phyloP scores from a whole-genome alignment of 2,329 filamentous ascomycete genomes.

The Sporothrix sp. region DNA sequence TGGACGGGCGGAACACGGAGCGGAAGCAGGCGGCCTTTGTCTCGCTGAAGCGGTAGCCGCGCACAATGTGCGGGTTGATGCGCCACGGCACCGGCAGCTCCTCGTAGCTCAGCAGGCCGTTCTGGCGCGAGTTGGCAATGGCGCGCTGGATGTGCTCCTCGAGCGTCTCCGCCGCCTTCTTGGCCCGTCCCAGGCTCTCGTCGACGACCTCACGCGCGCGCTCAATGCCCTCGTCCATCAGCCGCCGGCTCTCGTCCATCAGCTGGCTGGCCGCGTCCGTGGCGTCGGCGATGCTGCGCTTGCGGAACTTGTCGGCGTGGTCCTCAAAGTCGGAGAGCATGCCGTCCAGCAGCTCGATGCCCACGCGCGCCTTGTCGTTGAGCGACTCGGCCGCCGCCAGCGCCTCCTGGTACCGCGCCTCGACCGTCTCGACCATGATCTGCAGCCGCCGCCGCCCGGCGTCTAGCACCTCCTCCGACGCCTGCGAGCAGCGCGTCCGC shows the following conservation, averaged over 20 bases:
- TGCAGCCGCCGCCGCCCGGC: conserved; percentile 74
- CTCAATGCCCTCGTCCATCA: conserved; percentile 69
- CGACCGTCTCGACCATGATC: conserved; percentile 86
- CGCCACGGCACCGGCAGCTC: conserved; percentile 88
- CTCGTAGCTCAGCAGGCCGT: conserved; percentile 78
- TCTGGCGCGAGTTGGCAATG: conserved; percentile 62
- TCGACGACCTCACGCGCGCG: conserved; percentile 68
- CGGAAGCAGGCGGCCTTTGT: conserved; percentile 81
- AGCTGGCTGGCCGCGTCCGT: conserved; percentile 60
- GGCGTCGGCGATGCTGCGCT: conserved; percentile 59
- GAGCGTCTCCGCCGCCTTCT: conserved; percentile 68
- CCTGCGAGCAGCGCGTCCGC: conserved; percentile 76
- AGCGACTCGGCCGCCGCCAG: conserved; percentile 75
- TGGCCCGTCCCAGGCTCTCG: conserved; percentile 73
- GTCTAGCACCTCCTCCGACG: conserved; percentile 82
- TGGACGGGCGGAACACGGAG: conserved; percentile 76
- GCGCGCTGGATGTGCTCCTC: conserved; percentile 79
- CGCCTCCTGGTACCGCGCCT: conserved; percentile 77
- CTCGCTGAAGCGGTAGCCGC: conserved; percentile 88
- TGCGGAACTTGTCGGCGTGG: conserved; percentile 67
- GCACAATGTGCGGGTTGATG: conserved; percentile 85
- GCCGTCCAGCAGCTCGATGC: conserved; percentile 74
- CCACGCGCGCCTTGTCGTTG: conserved; percentile 83
- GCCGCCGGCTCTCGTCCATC: conserved; percentile 68
- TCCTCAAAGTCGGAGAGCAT: conserved; percentile 81